Base-by-base conservation (phyloP, 2,329 filamentous ascomycete genomes). In the Lasiodiplodia sp. region DNA sequence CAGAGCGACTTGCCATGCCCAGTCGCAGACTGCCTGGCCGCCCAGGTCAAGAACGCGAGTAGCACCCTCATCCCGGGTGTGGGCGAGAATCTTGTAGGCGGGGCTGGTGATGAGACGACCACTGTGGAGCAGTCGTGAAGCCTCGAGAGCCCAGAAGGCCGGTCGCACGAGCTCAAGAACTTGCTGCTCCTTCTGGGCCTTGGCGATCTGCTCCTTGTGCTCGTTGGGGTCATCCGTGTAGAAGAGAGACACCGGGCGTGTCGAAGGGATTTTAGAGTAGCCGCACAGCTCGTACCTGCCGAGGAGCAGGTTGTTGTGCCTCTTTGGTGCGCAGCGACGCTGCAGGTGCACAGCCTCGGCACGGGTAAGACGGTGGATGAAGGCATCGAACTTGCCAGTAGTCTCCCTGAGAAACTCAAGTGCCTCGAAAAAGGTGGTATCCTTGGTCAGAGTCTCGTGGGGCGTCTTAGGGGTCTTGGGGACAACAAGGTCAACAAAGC, bases 1-100 rank as follows among this genome's bases (percentile, higher is more conserved):
- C 60, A 92, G 86, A 0, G 96, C 94, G 69, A 93, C 92, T 77
- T 96, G 90, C 96, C 96, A 99, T 25, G 92, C 95, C 96, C 96
- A 99, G 79, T 97, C 94, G 77, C 93, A 95, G 16, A 92, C 89
- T 0, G 91, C 86, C 76, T 95, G 90, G 55, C 94, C 94, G 60
- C 92, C 94, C 40, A 97, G 89, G 77, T 98, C 95, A 31, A 98
- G 87, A 68, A 97, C 91, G 23, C 86, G 86, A 79, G 90, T 89
- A 67, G 87, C 85, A 53, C 91, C 84, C 18, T 89, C 89, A 4
- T 88, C 86, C 28, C 86, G 86, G 72, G 91, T 87, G 64, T 92
- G 83, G n/a, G 79, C 77, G 58, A 82, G 74, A 55, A 77, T 78
- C 77, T 70, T 73, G 40, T 68, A 71, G 47, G 76, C 82, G 76